A percentile compares a stretch with the other conserved stretches of the same genome.
Conservation (phyloP, 306 rosid species). For the Cucumis melo region DNA sequence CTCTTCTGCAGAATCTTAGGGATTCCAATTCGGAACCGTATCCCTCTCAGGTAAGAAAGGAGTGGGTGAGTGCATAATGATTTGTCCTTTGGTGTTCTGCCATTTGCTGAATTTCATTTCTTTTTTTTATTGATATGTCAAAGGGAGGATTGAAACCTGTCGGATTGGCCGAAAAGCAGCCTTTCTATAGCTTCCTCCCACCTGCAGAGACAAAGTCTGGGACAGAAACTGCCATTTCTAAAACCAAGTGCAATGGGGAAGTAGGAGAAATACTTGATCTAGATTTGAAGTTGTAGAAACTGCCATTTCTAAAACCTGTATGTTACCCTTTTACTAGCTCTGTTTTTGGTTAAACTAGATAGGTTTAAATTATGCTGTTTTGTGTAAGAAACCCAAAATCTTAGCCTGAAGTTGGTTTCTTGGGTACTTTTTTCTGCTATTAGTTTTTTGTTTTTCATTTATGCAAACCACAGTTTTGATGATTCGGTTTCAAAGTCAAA, state of each 20-base stretch:
- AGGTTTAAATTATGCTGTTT: not conserved
- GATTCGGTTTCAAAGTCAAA: not conserved
- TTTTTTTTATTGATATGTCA: not conserved
- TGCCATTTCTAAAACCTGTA: not conserved
- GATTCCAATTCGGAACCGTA: not conserved
- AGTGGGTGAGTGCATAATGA: not conserved
- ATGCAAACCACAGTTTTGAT: not conserved
- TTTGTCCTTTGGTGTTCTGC: not conserved
- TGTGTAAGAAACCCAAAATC: not conserved
- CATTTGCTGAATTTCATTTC: not conserved
- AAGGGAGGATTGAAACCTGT: conserved; percentile 15
- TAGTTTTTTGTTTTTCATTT: not conserved
- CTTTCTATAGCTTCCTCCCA: conserved; percentile 38
- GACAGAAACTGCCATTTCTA: conserved; percentile 3
- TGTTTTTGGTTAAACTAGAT: not conserved
- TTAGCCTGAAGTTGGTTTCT: not conserved
- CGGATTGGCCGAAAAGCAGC: not conserved
- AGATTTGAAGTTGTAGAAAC: conserved; percentile 48
- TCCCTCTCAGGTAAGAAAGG: not conserved
- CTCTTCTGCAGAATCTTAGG: not conserved
- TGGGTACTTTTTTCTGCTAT: not conserved
- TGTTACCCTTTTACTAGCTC: not conserved
- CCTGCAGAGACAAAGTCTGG: conserved; percentile 27
- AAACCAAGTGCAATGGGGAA: conserved; percentile 14
- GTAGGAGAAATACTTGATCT: conserved; percentile 51